Conservation (phyloP, 2,329 filamentous ascomycete species). For the Aspergillus costaricaensis region DNA sequence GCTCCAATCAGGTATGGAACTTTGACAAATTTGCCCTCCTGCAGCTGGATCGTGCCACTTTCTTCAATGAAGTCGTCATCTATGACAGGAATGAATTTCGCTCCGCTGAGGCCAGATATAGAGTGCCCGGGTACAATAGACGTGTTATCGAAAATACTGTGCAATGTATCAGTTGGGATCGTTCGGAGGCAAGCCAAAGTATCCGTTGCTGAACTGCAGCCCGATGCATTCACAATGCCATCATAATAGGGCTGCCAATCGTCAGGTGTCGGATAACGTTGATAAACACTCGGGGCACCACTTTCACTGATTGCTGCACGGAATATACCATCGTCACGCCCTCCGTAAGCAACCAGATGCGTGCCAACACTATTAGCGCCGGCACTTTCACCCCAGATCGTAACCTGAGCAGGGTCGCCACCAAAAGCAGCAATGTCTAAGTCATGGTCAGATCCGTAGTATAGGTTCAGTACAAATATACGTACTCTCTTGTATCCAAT, state of each 20-base stretch:
- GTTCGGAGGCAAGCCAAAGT: slow-evolving; percentile 11
- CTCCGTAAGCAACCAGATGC: slow-evolving; percentile 25
- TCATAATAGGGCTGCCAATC: slow-evolving; percentile 14
- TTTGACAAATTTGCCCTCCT: not conserved
- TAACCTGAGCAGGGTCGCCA: slow-evolving; percentile 16
- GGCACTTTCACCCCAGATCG: slow-evolving; percentile 19
- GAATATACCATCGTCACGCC: slow-evolving; percentile 28
- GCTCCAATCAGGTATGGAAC: not conserved
- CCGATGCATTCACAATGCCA: slow-evolving; percentile 8
- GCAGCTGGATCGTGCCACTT: not conserved
- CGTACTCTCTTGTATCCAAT: slow-evolving; percentile 13
- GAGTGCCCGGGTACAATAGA: too few species aligned
- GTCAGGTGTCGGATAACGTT: not conserved
- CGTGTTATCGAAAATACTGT: not conserved
- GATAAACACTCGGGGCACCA: slow-evolving; percentile 10
- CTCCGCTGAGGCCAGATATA: not conserved
- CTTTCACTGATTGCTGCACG: slow-evolving; percentile 24
- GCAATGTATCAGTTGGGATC: not conserved
- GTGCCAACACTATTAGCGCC: slow-evolving; percentile 21
- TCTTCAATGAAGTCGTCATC: not conserved
- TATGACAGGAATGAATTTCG: slow-evolving; percentile 8
- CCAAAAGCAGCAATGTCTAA: too few species aligned
- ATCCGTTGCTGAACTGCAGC: not conserved
- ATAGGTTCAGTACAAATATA: too few species aligned
- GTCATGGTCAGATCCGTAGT: too few species aligned